Percentiles rank a stretch among this genome's conserved stretches.
These are phyloP conservation scores for Fusarium neocosmosporiellum DNA, from an alignment of 2,329 filamentous ascomycete species.

Conservation along the genomic window DNA sequence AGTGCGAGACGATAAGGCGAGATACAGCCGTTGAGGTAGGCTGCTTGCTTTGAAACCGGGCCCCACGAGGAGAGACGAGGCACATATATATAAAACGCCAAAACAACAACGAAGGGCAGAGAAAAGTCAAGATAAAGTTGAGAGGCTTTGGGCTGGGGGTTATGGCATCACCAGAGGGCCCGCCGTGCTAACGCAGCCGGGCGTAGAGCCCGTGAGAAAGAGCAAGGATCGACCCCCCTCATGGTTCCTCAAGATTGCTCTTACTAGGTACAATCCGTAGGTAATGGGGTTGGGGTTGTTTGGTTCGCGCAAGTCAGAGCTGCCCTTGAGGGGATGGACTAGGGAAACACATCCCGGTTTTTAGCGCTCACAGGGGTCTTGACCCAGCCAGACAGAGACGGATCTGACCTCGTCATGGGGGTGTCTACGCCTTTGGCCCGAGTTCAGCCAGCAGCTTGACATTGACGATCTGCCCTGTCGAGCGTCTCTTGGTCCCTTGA, in stretches of 20 bases:
- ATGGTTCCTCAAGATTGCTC: constrained; percentile 26
- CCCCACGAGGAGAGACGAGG: background rate
- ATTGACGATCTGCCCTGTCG: background rate
- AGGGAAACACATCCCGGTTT: constrained; percentile 3
- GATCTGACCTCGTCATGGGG: background rate
- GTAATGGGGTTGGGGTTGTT: constrained; percentile 15
- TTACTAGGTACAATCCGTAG: constrained; percentile 12
- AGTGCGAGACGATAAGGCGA: background rate
- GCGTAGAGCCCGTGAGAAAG: constrained; percentile 23
- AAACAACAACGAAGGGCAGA: constrained; percentile 9
- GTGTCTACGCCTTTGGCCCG: background rate
- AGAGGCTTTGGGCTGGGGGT: constrained; percentile 22
- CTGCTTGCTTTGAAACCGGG: background rate
- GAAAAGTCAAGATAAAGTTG: constrained; percentile 36
- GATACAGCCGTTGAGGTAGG: background rate
- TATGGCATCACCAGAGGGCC: constrained; percentile 42
- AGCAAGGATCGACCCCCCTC: constrained; percentile 39
- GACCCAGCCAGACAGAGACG: background rate
- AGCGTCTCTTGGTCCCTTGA: background rate
- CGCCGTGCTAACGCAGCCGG: constrained; percentile 39
- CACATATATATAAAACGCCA: constrained; percentile 17
- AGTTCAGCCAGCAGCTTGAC: background rate
- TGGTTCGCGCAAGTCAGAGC: constrained; percentile 10
- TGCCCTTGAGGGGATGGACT: constrained; percentile 8
- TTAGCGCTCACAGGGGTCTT: constrained; percentile 6